Base-by-base conservation (phyloP, 768 basidiomycete species). In the Albatrellus ellisii region DNA sequence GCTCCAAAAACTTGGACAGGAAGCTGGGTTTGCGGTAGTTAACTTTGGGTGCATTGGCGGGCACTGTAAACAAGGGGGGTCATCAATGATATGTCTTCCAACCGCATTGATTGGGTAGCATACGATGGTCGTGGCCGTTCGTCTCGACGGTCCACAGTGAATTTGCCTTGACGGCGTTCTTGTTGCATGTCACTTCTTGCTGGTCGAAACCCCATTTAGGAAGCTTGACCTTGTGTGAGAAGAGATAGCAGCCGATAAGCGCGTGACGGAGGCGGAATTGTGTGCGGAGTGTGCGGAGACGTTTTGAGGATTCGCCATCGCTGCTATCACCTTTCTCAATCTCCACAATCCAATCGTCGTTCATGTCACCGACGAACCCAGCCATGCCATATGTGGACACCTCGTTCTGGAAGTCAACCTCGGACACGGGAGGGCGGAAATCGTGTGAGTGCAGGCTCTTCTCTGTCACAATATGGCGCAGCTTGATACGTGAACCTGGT, bases 101-200 rank as follows among this genome's bases (percentile, higher is more conserved):
- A 36, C 35, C 9, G 48, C 29, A 36, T n/a, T 20, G 6, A 17
- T 50, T 17, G 15, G 29, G 31, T 6, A 33, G 72, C 86, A 54
- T 56, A 92, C 83, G 59, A 38, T 70, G 66, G 0, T 75, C 68
- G 56, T 98, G 90, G 21, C 54, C 66, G 36, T 84, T 73, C 2
- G 90, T 95, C 66, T 99, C 95, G 31, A 97, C 65, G 52, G 74
- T 89, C 95, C 95, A 98, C 46, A 98, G 56, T 24, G 90, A 91
- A 59, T 98, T 98, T 2, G 69, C 72, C 58, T 65, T 72, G 20
- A 82, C 82, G 10, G 95, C 92, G 52, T 98, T 94, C 70, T 91
- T 98, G 63, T 99, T 99, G 61, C 95, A 99, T 0, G 95, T 98
- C 39, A 99, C 95, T 56, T 99, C 95, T 58, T 99, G 95, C 60